Percentiles rank a stretch among this genome's conserved stretches.
Conservation (phyloP, 768 basidiomycete species). For the Boletus vinaceobasis region DNA sequence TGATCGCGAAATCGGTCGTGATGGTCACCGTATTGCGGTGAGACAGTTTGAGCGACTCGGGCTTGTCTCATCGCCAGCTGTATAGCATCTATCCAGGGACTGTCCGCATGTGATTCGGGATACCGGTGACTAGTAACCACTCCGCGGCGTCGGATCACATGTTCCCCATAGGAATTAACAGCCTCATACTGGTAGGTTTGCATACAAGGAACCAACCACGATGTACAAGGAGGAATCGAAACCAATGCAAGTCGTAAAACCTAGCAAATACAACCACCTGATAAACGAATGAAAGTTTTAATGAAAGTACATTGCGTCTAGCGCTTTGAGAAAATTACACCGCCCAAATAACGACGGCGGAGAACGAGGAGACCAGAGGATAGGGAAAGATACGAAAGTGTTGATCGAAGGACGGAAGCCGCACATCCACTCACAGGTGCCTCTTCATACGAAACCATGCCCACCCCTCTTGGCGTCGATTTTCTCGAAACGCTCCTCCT, state of each 20-base stretch:
- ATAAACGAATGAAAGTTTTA: not conserved
- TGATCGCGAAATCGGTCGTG: not conserved
- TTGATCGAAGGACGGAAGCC: not conserved
- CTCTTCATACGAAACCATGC: slow-evolving; percentile 71
- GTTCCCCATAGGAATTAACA: not conserved
- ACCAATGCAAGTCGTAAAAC: not conserved
- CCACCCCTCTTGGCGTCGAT: slow-evolving; percentile 90
- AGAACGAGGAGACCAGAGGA: not conserved
- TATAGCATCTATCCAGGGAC: not conserved
- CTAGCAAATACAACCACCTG: slow-evolving; percentile 1
- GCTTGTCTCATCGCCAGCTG: not conserved
- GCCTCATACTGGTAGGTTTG: not conserved
- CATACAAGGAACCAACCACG: not conserved
- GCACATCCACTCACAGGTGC: not conserved
- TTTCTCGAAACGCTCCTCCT: slow-evolving; percentile 80
- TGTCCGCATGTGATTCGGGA: not conserved
- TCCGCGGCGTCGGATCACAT: not conserved
- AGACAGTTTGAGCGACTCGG: no score
- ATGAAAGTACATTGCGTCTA: not conserved
- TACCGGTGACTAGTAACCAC: not conserved
- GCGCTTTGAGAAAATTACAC: not conserved
- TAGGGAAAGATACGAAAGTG: no score
- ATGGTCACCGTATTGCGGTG: not conserved
- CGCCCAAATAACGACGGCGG: not conserved
- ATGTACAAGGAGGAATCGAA: not conserved